Evolutionary conservation across 768 basidiomycete genomes (phyloP).

Genomic region (Dacryopinax spathularia): DNA sequence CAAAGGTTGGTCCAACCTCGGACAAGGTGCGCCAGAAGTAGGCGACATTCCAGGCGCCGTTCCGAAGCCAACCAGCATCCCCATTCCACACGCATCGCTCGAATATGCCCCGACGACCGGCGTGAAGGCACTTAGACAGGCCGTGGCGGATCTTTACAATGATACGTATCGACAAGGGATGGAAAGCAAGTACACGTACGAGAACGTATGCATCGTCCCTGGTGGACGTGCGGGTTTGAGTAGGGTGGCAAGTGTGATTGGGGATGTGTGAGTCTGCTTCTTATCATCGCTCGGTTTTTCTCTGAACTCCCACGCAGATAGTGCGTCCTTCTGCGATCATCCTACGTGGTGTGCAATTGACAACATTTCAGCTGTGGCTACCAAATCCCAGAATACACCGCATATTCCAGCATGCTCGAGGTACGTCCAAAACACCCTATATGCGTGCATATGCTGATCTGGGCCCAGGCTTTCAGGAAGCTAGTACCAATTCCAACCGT

Average conservation of each 20-base stretch:
- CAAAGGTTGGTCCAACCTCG: constrained; percentile 76
- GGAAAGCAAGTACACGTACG: constrained; percentile 70
- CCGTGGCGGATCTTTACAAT: constrained; percentile 85
- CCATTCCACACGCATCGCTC: constrained; percentile 51
- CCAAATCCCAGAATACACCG: constrained; percentile 81
- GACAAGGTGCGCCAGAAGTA: constrained; percentile 86
- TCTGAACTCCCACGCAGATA: constrained; percentile 1
- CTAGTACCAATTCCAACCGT: constrained; percentile 83
- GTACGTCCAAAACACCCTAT: constrained; percentile 7
- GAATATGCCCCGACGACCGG: constrained; percentile 92
- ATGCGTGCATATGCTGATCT: too few species aligned
- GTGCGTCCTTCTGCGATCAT: neutral
- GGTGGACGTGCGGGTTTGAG: constrained; percentile 84
- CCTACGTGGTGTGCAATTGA: neutral
- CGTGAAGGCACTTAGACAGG: constrained; percentile 77
- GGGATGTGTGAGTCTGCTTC: constrained; percentile 64
- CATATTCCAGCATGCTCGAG: constrained; percentile 9
- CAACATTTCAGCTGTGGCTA: constrained; percentile 41
- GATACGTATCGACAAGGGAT: constrained; percentile 71
- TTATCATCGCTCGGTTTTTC: constrained; percentile 8
- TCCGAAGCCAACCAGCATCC: constrained; percentile 47
- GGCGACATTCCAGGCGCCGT: constrained; percentile 68
- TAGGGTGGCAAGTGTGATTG: constrained; percentile 80
- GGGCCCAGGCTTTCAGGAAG: constrained; percentile 67
- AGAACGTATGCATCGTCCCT: constrained; percentile 63